Evolutionary conservation across 345 rosid genomes (phyloP).

Genomic region (Linum lewisii): DNA sequence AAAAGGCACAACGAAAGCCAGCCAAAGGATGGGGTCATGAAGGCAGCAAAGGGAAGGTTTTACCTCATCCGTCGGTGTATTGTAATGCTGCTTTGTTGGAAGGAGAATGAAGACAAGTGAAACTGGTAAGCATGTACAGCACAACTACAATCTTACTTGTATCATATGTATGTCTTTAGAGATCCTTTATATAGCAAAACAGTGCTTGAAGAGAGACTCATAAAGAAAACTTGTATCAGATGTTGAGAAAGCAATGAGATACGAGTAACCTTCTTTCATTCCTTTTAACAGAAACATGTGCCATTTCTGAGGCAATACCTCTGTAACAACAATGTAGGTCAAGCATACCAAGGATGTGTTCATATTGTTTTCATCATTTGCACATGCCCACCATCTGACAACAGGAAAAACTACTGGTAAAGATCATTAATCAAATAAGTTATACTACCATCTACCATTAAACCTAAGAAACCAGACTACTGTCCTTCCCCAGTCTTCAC

Average conservation of each 20-base stretch:
- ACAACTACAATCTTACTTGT: neutral
- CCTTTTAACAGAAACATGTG: neutral
- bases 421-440: neutral
- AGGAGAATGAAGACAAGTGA: slow-evolving; percentile 36
- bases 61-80: slow-evolving; percentile 55
- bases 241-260: neutral
- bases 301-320: neutral
- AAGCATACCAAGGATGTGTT: neutral
- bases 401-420: neutral
- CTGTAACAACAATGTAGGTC: neutral
- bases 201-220: neutral
- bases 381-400: neutral
- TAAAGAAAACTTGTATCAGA: neutral
- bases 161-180: neutral
- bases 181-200: neutral
- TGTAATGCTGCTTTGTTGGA: slow-evolving; percentile 67
- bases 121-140: slow-evolving; percentile 7
- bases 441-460: too few relatives aligned
- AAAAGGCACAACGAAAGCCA: slow-evolving; percentile 22
- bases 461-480: neutral
- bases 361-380: neutral
- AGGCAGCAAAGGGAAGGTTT: slow-evolving; percentile 51
- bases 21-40: slow-evolving; percentile 29
- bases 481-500: neutral
- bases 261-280: neutral